A percentile compares a stretch with the other conserved stretches of the same genome.
Evolutionary conservation across 2,329 filamentous ascomycete genomes (phyloP).

Genomic region (Teratosphaeria gauchensis): DNA sequence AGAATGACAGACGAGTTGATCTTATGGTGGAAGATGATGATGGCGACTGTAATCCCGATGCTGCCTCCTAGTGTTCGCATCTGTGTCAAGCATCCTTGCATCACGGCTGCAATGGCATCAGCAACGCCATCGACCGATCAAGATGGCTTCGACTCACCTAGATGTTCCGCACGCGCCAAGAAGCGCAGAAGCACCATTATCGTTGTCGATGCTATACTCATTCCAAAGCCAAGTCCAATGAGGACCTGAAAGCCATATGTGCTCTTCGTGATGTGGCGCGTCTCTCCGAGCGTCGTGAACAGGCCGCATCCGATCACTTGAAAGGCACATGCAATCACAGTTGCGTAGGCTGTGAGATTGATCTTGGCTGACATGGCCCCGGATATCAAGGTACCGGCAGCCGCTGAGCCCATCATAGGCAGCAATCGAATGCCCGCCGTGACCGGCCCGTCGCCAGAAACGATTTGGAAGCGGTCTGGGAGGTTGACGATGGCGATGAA

Average conservation of each 20-base stretch:
- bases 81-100: constrained; percentile 12
- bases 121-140: background rate
- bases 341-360: constrained; percentile 6
- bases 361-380: constrained; percentile 3
- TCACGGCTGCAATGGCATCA: constrained; percentile 5
- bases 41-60: constrained; percentile 10
- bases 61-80: constrained; percentile 10
- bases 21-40: constrained; percentile 8
- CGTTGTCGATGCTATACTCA: constrained; percentile 7
- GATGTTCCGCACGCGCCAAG: constrained; percentile 3
- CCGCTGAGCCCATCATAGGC: constrained; percentile 10
- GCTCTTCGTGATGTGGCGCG: background rate
- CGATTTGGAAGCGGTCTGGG: constrained; percentile 15
- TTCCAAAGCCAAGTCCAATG: constrained; percentile 12
- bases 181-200: constrained; percentile 5
- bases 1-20: constrained; percentile 5
- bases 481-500: constrained; percentile 13
- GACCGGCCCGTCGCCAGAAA: constrained; percentile 11
- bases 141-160: background rate
- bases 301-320: constrained; percentile 11
- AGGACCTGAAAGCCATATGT: constrained; percentile 13
- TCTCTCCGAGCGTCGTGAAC: constrained; percentile 5
- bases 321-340: constrained; percentile 6
- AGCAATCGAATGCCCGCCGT: constrained; percentile 14
- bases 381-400: constrained; percentile 9